Evolutionary conservation across 2,329 filamentous ascomycete species (phyloP).

Genomic region (Diaporthe ampelina): DNA sequence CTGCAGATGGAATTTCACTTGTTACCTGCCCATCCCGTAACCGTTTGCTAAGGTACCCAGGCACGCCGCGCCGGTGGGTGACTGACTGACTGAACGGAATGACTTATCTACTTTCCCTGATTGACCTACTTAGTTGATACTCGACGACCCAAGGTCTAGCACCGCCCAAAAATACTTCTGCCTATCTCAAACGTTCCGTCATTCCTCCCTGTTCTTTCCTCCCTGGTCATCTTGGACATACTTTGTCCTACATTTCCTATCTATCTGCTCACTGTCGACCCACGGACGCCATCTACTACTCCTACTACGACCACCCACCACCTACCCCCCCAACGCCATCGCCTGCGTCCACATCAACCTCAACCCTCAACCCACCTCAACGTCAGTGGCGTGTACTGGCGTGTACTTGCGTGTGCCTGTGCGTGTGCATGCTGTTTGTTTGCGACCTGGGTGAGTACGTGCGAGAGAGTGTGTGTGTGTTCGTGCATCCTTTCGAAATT

Average conservation of each 20-base stretch:
- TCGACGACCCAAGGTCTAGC: background rate
- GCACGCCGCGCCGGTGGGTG: too few relatives aligned
- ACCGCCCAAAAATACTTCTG: constrained; percentile 16
- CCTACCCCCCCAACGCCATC: background rate
- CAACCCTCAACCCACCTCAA: background rate
- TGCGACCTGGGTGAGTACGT: background rate
- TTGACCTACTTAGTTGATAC: background rate
- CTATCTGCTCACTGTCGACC: background rate
- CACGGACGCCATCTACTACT: background rate
- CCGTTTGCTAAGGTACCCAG: background rate
- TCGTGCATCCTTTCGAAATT: background rate
- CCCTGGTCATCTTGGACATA: constrained; percentile 6
- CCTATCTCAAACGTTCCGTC: constrained; percentile 3
- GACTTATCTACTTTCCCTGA: too few relatives aligned
- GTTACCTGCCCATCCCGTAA: background rate
- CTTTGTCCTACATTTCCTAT: background rate
- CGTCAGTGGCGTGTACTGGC: constrained; percentile 3
- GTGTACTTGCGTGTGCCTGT: background rate
- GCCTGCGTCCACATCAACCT: background rate
- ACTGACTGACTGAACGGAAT: background rate
- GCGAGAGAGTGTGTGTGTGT: background rate
- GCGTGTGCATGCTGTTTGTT: background rate
- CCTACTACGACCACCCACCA: too few relatives aligned
- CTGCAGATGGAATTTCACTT: background rate
- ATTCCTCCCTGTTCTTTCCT: constrained; percentile 1